Evolutionary conservation across 2,329 filamentous ascomycete species (phyloP).

Genomic region (Ceratocystis ficicola): DNA sequence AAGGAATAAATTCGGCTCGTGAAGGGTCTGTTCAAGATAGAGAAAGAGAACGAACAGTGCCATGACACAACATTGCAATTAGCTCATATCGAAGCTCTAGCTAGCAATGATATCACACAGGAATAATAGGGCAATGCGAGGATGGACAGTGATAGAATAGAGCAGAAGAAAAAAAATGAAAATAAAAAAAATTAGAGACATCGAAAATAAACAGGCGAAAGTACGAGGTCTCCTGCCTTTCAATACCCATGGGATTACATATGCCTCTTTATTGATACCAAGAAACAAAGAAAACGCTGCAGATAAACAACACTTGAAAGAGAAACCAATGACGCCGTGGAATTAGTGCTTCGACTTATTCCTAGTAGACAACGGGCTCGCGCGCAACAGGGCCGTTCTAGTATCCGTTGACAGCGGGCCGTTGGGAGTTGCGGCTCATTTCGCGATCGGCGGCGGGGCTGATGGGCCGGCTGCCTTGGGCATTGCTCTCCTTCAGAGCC

Average conservation of each 20-base stretch:
- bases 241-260: conserved; percentile 3
- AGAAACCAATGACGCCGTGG: conserved; percentile 15
- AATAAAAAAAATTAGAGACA: conserved; percentile 25
- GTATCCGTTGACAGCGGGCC: conserved; percentile 98
- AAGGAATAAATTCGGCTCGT: not conserved
- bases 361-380: conserved; percentile 13
- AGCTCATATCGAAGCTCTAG: conserved; percentile 10
- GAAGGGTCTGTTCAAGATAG: too few relatives aligned
- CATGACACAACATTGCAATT: not conserved
- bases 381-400: conserved; percentile 36
- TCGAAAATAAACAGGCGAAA: conserved; percentile 10
- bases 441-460: conserved; percentile 89
- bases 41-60: not conserved
- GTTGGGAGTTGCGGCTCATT: conserved; percentile 90
- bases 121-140: not conserved
- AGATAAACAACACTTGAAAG: conserved; percentile 22
- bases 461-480: conserved; percentile 78
- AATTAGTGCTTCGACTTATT: not conserved
- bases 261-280: conserved; percentile 14
- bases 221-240: not conserved
- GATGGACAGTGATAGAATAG: conserved; percentile 26
- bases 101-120: too few relatives aligned
- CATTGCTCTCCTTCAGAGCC: conserved; percentile 95
- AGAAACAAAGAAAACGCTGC: conserved; percentile 20
- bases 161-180: conserved; percentile 32